Percentiles rank a stretch among this genome's conserved stretches.
These are phyloP conservation scores for Plectosphaerella sp. DNA, from an alignment of 2,329 filamentous ascomycete species.

Conservation along the genomic window DNA sequence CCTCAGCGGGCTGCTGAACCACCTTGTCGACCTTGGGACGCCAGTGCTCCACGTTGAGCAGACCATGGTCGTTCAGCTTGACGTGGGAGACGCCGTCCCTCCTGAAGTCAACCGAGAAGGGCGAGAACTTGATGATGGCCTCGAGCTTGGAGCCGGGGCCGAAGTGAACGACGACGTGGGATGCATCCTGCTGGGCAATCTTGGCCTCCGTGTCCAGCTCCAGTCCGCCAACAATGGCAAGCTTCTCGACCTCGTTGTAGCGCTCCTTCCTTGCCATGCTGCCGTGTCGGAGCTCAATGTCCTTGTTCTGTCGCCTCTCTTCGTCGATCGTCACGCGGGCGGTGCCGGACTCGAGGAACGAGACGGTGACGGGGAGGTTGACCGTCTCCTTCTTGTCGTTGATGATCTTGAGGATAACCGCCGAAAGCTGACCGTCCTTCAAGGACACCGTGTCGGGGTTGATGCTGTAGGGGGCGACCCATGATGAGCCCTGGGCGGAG, in stretches of 20 bases:
- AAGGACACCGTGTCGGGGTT: constrained; percentile 68
- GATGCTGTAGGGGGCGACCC: constrained; percentile 78
- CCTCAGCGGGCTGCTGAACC: constrained; percentile 42
- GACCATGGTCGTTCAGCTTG: constrained; percentile 82
- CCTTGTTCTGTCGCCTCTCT: constrained; percentile 80
- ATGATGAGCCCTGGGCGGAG: constrained; percentile 57
- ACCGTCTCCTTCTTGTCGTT: constrained; percentile 62
- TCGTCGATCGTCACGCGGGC: constrained; percentile 88
- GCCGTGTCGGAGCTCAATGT: constrained; percentile 81
- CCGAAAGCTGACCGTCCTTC: constrained; percentile 75
- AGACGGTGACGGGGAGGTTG: constrained; percentile 75
- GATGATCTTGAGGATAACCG: constrained; percentile 76
- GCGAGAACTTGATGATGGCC: constrained; percentile 76
- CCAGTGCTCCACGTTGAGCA: constrained; percentile 96
- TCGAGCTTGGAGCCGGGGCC: constrained; percentile 73
- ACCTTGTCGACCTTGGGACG: constrained; percentile 71
- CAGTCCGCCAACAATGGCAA: constrained; percentile 80
- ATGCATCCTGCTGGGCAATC: constrained; percentile 59
- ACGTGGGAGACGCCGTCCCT: constrained; percentile 78
- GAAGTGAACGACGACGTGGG: constrained; percentile 72
- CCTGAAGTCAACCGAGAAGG: constrained; percentile 83
- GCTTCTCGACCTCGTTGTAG: constrained; percentile 87
- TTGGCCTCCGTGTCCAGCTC: constrained; percentile 68
- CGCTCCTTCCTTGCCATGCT: constrained; percentile 85
- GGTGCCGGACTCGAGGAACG: constrained; percentile 85